Base-by-base conservation (phyloP, 345 rosid species). In the Arabis hirsuta region DNA sequence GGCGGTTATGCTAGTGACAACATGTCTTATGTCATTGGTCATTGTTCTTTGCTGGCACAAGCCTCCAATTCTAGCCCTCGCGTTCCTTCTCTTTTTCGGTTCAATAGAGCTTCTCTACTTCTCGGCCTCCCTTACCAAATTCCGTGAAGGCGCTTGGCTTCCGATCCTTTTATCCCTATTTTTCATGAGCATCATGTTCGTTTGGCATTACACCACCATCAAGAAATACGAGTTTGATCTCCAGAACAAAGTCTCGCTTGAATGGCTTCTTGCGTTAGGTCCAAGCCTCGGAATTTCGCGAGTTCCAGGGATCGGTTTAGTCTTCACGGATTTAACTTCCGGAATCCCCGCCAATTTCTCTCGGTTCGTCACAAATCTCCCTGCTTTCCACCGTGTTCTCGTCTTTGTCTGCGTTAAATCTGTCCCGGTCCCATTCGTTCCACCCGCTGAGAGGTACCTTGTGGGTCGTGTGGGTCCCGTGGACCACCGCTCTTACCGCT, bases 311-410 rank as follows among this genome's bases (percentile, higher is more conserved):
- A 88, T 92, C 9, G 99, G 98, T 52, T 70, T 96, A 62, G 97
- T 96, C 73, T 92, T 96, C 81, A 92, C 97, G 0, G 95, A 92
- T 69, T 89, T 96, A 70, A 96, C 88, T 39, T 92, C 98, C 0
- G 98, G 99, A 48, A 88, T 96, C 70, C 98, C 99, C 0, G 99
- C 98, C 1, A 96, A 92, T 83, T 90, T 96, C 89, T 92, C 98
- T 7, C 98, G 95, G 73, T 96, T 96, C 32, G 98, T 96, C 63
- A 92, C 99, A 55, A 96, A 96, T 81, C 98, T 96, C 65, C 99
- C 98, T 6, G 98, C 99, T 6, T 96, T 90, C 81, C 99, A 96
- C 77, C 89, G 92, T 11, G 76, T 90, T 53, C 88, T 96, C 2
- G 95, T 96, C 36, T 96, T 92, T 12, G 96, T 96, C 51, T 96